Conservation (phyloP, 768 basidiomycete genomes). For the Lyophyllum shimeji region DNA sequence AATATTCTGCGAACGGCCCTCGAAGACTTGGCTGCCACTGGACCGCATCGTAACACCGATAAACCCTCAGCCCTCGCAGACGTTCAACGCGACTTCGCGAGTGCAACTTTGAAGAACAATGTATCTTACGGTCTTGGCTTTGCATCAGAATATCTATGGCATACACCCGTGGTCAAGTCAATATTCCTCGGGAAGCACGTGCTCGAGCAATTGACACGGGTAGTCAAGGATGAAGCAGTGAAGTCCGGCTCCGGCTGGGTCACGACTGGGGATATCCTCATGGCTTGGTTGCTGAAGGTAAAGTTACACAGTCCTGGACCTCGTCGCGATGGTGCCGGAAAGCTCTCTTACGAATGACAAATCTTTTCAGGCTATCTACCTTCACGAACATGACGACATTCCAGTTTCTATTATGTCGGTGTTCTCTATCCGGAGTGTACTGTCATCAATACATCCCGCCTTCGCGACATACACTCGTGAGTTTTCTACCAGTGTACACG, state of each 20-base stretch:
- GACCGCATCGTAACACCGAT: neutral
- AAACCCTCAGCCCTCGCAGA: neutral
- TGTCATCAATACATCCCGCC: neutral
- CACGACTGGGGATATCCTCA: conserved; percentile 6
- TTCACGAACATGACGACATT: neutral
- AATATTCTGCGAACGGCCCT: conserved; percentile 3
- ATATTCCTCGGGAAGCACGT: neutral
- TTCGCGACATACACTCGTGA: conserved; percentile 4
- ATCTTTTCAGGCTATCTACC: neutral
- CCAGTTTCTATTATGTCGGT: neutral
- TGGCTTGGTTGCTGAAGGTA: conserved; percentile 10
- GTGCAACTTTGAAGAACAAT: neutral
- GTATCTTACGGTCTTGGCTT: neutral
- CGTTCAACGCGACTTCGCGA: neutral
- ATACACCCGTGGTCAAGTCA: neutral
- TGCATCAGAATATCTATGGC: conserved; percentile 1
- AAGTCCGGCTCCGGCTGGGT: neutral
- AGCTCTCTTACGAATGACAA: neutral
- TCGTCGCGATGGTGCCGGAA: no score
- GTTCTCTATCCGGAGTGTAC: neutral
- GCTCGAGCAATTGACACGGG: neutral
- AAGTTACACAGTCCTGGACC: neutral
- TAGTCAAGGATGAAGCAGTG: conserved; percentile 1
- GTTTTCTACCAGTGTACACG: neutral
- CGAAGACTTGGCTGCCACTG: neutral